Conservation (phyloP, 768 basidiomycete genomes). For the Termitomyces sp. region DNA sequence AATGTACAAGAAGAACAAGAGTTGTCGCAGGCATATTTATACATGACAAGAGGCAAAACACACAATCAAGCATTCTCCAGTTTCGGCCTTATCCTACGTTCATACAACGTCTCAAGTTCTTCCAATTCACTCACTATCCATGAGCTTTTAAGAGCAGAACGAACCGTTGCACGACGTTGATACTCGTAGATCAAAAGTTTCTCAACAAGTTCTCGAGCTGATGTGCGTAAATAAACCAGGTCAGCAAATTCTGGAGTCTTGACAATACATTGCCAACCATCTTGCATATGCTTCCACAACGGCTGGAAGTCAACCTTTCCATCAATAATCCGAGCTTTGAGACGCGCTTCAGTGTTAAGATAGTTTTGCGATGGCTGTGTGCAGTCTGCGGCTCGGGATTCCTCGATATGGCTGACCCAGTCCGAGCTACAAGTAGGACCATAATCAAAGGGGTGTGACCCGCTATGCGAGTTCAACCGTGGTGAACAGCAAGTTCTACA, state of each 20-base stretch:
- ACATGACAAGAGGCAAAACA: conserved; percentile 1
- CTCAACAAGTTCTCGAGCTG: conserved; percentile 56
- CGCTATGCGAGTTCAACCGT: conserved; percentile 32
- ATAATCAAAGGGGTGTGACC: conserved; percentile 75
- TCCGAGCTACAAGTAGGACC: conserved; percentile 29
- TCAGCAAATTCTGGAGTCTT: neutral
- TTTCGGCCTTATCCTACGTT: conserved; percentile 37
- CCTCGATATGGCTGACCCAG: conserved; percentile 30
- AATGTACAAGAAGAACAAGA: conserved; percentile 5
- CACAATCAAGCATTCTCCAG: conserved; percentile 8
- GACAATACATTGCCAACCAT: conserved; percentile 39
- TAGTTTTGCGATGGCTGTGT: conserved; percentile 39
- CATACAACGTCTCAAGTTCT: conserved; percentile 58
- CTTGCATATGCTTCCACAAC: conserved; percentile 50
- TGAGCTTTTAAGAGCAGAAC: conserved; percentile 48
- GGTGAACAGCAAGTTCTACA: neutral
- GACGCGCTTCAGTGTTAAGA: conserved; percentile 44
- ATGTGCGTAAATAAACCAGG: neutral
- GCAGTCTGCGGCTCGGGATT: conserved; percentile 22
- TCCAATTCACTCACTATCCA: conserved; percentile 67
- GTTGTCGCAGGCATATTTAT: neutral
- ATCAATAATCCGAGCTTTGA: conserved; percentile 66
- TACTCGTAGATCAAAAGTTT: conserved; percentile 58
- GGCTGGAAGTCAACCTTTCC: conserved; percentile 53
- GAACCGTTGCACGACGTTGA: conserved; percentile 55